Conservation (phyloP, 1,139 yeast genomes). For the Torulaspora pretoriensis region DNA sequence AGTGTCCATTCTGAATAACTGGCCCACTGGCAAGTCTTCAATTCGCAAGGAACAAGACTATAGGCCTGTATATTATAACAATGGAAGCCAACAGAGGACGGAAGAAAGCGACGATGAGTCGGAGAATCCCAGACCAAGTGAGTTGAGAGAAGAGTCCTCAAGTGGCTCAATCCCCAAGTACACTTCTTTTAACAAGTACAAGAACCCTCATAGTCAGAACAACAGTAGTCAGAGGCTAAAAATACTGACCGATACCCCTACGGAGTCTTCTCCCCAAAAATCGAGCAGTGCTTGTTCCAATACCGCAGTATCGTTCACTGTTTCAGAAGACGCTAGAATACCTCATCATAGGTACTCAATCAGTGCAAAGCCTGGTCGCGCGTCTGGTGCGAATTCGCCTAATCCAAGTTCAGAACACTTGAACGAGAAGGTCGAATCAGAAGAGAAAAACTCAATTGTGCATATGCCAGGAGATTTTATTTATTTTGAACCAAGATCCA, state of each 20-base stretch:
- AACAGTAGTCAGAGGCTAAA: constrained; percentile 7
- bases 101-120: constrained; percentile 1
- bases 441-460: constrained; percentile 32
- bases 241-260: constrained; percentile 8
- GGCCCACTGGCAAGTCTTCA: constrained; percentile 9
- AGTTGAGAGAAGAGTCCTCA: constrained; percentile 4
- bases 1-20: constrained; percentile 20
- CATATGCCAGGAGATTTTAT: constrained; percentile 38
- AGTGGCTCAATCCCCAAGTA: constrained; percentile 12
- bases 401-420: constrained; percentile 13
- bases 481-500: constrained; percentile 21
- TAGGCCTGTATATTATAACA: constrained; percentile 3
- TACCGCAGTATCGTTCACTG: constrained; percentile 32
- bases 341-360: constrained; percentile 48
- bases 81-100: neutral
- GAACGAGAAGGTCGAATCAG: constrained; percentile 14
- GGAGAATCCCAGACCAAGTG: constrained; percentile 5
- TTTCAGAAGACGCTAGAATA: constrained; percentile 26
- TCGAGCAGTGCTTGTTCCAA: constrained; percentile 12
- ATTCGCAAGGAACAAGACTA: constrained; percentile 9
- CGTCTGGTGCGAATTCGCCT: constrained; percentile 20
- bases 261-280: constrained; percentile 9
- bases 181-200: constrained; percentile 8
- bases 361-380: constrained; percentile 34
- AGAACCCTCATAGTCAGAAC: constrained; percentile 2